These are phyloP conservation scores for Aureobasidium mangrovei DNA, from an alignment of 2,329 filamentous ascomycete genomes.

Conservation along the genomic window DNA sequence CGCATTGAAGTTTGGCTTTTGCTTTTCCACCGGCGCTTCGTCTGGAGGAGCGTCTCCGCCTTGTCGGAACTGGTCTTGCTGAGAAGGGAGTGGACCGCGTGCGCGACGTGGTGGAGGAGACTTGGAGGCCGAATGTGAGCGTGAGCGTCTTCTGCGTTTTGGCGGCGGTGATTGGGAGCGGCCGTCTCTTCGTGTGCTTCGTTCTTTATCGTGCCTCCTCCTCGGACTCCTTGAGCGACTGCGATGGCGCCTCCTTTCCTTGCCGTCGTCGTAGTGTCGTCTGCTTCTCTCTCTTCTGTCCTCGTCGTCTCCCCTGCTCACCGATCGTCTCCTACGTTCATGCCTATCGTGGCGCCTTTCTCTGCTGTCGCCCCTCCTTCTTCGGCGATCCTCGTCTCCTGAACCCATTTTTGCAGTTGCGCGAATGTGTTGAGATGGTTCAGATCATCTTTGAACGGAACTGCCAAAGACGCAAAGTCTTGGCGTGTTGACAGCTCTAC, in stretches of 20 bases:
- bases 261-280: neutral
- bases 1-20: constrained; percentile 77
- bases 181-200: constrained; percentile 5
- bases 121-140: constrained; percentile 26
- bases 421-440: too few species aligned
- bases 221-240: constrained; percentile 9
- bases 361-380: neutral
- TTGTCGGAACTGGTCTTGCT: constrained; percentile 36
- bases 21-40: constrained; percentile 48
- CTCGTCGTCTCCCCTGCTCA: constrained; percentile 1
- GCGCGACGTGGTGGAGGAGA: constrained; percentile 35
- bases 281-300: constrained; percentile 10
- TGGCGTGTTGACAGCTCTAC: too few species aligned
- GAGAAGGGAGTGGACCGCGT: constrained; percentile 37
- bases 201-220: constrained; percentile 2
- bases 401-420: neutral
- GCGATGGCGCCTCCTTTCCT: constrained; percentile 6
- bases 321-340: constrained; percentile 2
- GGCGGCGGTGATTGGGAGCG: constrained; percentile 1
- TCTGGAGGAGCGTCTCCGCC: constrained; percentile 21
- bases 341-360: neutral
- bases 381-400: neutral
- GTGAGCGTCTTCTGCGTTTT: constrained; percentile 16
- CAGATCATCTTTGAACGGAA: too few species aligned
- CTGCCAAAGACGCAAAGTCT: too few species aligned